Evolutionary conservation across 2,329 filamentous ascomycete genomes (phyloP).

Genomic region (Tolypocladium pustulatum): DNA sequence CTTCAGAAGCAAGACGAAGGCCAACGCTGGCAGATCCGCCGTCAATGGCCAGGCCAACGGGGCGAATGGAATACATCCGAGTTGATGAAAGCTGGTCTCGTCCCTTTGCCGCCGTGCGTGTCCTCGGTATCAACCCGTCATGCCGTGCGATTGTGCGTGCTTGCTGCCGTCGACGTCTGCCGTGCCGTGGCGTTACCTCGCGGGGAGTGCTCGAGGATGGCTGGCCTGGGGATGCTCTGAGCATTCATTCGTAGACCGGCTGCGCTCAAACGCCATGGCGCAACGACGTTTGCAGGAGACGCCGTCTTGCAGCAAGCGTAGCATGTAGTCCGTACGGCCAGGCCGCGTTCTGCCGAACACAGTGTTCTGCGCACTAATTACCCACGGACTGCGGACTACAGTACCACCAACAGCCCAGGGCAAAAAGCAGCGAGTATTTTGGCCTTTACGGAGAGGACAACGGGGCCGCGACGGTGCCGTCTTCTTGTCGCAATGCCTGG

Average conservation of each 20-base stretch:
- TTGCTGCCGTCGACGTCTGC: neutral
- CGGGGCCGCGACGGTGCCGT: neutral
- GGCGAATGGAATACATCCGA: neutral
- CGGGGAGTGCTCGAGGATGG: neutral
- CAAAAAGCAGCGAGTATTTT: too few species aligned
- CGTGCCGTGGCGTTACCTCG: neutral
- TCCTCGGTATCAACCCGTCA: neutral
- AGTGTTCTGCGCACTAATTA: neutral
- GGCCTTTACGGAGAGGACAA: too few species aligned
- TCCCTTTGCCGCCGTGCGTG: neutral
- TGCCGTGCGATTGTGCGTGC: neutral
- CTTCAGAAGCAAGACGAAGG: slow-evolving; percentile 26
- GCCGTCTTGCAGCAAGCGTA: neutral
- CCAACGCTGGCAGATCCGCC: neutral
- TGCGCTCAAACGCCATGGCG: neutral
- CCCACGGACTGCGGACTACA: too few species aligned
- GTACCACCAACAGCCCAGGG: neutral
- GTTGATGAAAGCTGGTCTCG: neutral
- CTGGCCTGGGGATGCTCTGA: neutral
- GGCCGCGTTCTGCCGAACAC: neutral
- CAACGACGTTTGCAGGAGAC: neutral
- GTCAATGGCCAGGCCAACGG: neutral
- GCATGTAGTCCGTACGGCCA: too few species aligned
- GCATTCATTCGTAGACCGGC: neutral
- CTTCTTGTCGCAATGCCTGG: neutral